Percentiles rank a stretch among this genome's conserved stretches.
Conservation (phyloP, 208 protist genomes). For the Naegleria fowleri region DNA sequence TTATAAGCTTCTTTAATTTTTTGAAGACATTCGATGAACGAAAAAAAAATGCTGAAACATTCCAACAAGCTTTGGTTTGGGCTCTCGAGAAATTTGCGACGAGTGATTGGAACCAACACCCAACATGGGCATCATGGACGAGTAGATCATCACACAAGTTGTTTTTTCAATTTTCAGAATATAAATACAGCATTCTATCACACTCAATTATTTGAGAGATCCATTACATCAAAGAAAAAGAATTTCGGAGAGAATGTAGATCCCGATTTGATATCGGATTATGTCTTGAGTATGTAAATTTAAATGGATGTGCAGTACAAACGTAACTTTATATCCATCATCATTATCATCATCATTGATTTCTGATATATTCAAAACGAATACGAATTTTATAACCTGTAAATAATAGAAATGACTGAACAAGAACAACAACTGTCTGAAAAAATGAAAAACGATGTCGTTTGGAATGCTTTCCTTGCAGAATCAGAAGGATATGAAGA, state of each 20-base stretch:
- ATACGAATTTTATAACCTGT: neutral
- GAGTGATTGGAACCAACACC: too few species aligned
- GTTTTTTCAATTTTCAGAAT: too few species aligned
- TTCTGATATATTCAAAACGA: too few species aligned
- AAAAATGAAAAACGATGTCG: neutral
- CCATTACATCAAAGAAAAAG: neutral
- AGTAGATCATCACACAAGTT: too few species aligned
- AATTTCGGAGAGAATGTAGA: neutral
- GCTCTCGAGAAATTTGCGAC: too few species aligned
- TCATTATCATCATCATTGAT: neutral
- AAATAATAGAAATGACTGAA: neutral
- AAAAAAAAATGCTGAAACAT: too few species aligned
- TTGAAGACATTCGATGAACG: too few species aligned
- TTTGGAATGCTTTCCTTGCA: neutral
- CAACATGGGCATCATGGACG: too few species aligned
- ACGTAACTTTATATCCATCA: too few species aligned
- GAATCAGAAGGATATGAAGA: conserved; percentile 1
- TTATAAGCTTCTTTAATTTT: too few species aligned
- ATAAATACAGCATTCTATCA: neutral
- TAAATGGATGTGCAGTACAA: too few species aligned
- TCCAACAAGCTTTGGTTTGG: too few species aligned
- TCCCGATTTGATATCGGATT: neutral
- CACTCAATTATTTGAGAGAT: neutral
- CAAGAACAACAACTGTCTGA: neutral
- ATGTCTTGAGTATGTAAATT: neutral